These are phyloP conservation scores for Lumnitzera littorea DNA, from an alignment of 345 rosid species.

Conservation along the genomic window DNA sequence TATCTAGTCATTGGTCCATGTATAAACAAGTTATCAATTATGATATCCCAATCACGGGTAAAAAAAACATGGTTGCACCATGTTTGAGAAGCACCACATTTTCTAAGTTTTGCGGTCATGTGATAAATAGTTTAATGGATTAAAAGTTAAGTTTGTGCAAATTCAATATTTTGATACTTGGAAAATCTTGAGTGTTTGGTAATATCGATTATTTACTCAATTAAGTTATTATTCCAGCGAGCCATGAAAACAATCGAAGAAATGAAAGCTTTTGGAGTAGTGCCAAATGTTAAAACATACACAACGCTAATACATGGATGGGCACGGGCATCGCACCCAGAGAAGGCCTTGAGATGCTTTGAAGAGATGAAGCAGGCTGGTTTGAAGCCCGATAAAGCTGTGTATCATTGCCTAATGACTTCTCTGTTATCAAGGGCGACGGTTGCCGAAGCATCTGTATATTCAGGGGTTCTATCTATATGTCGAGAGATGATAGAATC, in stretches of 20 bases:
- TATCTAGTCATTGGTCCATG: too few species aligned
- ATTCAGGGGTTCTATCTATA: slow-evolving; percentile 46
- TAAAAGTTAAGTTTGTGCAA: too few species aligned
- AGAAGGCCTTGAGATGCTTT: slow-evolving; percentile 75
- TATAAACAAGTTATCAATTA: too few species aligned
- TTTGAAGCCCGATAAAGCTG: slow-evolving; percentile 80
- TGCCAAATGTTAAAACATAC: slow-evolving; percentile 84
- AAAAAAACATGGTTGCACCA: too few species aligned
- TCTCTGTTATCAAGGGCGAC: slow-evolving; percentile 76
- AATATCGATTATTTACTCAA: neutral
- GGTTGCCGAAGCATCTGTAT: slow-evolving; percentile 66
- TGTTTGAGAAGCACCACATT: too few species aligned
- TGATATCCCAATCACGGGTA: too few species aligned
- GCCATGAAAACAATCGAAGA: slow-evolving; percentile 59
- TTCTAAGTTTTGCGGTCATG: too few species aligned
- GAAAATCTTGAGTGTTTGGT: too few species aligned
- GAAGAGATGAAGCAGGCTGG: slow-evolving; percentile 76
- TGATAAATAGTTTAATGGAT: too few species aligned
- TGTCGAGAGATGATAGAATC: slow-evolving; percentile 75
- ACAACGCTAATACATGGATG: slow-evolving; percentile 90
- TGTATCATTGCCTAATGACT: slow-evolving; percentile 85
- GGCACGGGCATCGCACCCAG: slow-evolving; percentile 91
- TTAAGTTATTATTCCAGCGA: slow-evolving; percentile 15
- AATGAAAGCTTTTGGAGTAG: slow-evolving; percentile 59
- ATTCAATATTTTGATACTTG: too few species aligned